These are phyloP conservation scores for Galerina marginata DNA, from an alignment of 768 basidiomycete species.

Conservation along the genomic window DNA sequence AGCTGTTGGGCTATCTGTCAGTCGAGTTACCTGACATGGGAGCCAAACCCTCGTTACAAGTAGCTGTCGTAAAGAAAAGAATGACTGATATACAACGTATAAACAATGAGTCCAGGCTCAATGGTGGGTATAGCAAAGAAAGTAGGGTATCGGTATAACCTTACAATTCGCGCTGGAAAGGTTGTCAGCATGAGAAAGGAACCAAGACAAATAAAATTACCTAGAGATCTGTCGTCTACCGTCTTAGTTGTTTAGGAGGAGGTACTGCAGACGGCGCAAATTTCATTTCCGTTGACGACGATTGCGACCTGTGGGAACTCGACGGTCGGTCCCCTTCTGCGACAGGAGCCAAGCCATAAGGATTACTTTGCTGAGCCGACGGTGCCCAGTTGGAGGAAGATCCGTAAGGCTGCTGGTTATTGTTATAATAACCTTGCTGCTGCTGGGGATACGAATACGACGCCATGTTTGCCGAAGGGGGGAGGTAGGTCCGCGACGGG, in stretches of 20 bases:
- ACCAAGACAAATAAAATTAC: too few species aligned
- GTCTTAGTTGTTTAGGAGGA: not conserved
- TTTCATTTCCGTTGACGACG: conserved; percentile 24
- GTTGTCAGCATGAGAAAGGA: too few species aligned
- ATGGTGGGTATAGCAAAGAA: conserved; percentile 8
- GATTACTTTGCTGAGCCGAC: conserved; percentile 1
- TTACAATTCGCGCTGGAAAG: too few species aligned
- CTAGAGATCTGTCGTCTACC: not conserved
- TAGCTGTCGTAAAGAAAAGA: not conserved
- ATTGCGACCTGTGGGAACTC: conserved; percentile 9
- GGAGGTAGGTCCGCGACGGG: conserved; percentile 8
- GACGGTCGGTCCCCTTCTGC: not conserved
- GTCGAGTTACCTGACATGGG: not conserved
- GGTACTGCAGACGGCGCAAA: conserved; percentile 15
- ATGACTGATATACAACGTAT: not conserved
- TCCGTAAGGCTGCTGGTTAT: conserved; percentile 1
- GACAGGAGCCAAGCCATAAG: not conserved
- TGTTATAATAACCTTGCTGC: not conserved
- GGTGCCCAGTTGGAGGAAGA: conserved; percentile 2
- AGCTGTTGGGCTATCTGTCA: not conserved
- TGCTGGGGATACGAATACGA: not conserved
- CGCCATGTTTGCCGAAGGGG: not conserved
- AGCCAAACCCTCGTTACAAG: not conserved
- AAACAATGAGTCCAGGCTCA: not conserved
- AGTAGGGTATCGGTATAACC: not conserved